Evolutionary conservation across 208 protist species (phyloP).

Genomic region (Acanthamoeba sp.): DNA sequence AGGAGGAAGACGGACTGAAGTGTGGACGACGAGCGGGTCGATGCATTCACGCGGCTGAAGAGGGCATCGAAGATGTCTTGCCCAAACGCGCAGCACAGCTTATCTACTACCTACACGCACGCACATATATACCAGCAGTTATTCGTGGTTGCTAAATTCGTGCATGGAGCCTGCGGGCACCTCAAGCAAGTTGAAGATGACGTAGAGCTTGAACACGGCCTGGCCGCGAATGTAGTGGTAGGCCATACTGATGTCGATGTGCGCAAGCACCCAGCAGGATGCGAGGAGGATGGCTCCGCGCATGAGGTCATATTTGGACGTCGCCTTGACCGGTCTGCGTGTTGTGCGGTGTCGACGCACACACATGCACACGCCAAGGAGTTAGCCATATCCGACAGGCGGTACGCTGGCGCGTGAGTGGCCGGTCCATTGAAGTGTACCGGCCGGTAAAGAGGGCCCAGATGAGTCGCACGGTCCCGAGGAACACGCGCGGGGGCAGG

Average conservation of each 20-base stretch:
- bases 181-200: constrained; percentile 95
- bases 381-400: too few species aligned
- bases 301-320: constrained; percentile 78
- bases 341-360: too few species aligned
- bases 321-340: not conserved
- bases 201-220: constrained; percentile 95
- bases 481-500: constrained; percentile 82
- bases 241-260: constrained; percentile 88
- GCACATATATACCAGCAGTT: not conserved
- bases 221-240: constrained; percentile 94
- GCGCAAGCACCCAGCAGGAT: constrained; percentile 75
- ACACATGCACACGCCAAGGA: not conserved
- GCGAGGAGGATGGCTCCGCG: constrained; percentile 75
- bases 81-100: constrained; percentile 93
- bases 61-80: constrained; percentile 94
- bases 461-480: constrained; percentile 36
- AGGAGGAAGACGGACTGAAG: not conserved
- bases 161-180: constrained; percentile 54
- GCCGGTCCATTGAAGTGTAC: not conserved
- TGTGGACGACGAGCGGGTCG: not conserved
- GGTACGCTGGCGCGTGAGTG: not conserved
- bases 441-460: not conserved
- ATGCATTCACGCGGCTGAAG: constrained; percentile 77
- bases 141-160: not conserved
- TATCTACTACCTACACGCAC: constrained; percentile 88